phyloP scores from a whole-genome alignment of 306 rosid genomes.

The Amphicarpaea edgeworthii region DNA sequence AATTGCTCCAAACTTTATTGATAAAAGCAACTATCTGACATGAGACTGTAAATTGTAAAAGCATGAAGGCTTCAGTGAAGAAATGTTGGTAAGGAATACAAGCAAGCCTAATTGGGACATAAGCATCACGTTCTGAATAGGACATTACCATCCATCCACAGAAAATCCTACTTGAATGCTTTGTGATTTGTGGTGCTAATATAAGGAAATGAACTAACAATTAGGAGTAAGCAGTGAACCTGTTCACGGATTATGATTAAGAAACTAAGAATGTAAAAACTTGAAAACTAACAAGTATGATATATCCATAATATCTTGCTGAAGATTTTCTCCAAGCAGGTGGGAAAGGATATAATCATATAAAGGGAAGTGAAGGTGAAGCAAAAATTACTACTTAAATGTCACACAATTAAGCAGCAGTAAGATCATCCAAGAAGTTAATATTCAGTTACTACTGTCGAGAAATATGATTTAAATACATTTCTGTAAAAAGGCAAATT shows the following conservation, averaged over 20 bases:
- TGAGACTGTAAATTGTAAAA: constrained; percentile 14
- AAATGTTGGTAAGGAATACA: background rate
- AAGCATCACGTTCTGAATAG: background rate
- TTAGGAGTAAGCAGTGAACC: background rate
- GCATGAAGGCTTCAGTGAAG: constrained; percentile 1
- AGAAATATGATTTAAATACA: constrained; percentile 3
- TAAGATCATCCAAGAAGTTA: constrained; percentile 33
- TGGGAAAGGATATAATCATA: background rate
- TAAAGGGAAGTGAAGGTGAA: background rate
- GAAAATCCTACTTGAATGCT: constrained; percentile 8
- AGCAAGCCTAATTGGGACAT: constrained; percentile 1
- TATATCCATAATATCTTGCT: constrained; percentile 15
- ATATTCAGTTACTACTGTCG: constrained; percentile 29
- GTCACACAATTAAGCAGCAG: background rate
- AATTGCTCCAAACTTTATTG: background rate
- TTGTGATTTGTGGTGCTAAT: background rate
- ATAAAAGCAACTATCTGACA: constrained; percentile 9
- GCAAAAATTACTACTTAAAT: constrained; percentile 27
- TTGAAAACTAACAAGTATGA: background rate
- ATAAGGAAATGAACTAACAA: constrained; percentile 16
- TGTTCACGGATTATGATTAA: constrained; percentile 2
- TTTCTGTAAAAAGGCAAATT: constrained; percentile 40
- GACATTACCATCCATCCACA: constrained; percentile 22
- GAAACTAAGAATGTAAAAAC: constrained; percentile 29
- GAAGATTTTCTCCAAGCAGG: background rate